Base-by-base conservation (phyloP, 192 early-diverging fungal species). In the Umbelopsis sp. region DNA sequence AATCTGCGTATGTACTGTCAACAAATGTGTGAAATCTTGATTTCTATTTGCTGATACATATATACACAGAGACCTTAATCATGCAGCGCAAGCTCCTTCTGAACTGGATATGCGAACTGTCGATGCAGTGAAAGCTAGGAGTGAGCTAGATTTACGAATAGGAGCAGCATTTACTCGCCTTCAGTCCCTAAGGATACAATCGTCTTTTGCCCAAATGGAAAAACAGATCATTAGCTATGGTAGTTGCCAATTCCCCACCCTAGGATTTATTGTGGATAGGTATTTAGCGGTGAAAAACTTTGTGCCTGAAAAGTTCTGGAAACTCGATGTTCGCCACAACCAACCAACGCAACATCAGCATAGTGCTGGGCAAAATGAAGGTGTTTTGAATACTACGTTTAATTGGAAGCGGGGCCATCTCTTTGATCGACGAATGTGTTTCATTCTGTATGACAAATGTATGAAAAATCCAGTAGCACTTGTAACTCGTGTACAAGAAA, bases 161-260 rank as follows among this genome's bases (percentile, higher is more conserved):
- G 97, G 97, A 0, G 91, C 94, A 2, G 91, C 93, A 0, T 94
- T 97, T 72, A 98, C 96, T 10, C 82, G 97, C n/a, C 93, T 96
- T 66, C 93, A 95, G 78, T 95, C 97, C 0, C 49, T 96, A 12
- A 74, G 77, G 12, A 81, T 98, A 22, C 80, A 80, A 64, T 2
- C 16, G 50, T 68, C 16, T 66, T 83, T 23, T 93, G 93, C 69
- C 27, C 44, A 64, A 0, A 85, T 82, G 15, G 67, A 91, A 0
- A 82, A 87, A 3, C 85, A 86, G 67, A 37, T 96, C 5, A 75
- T 99, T 13, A 95, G 93, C 77, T 98, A 92, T 81, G 97, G 93
- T 90, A 85, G 93, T 12, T 99, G 97, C 77, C 97, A 99, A 78
- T 97, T 99, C 51, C 97, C 97, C 3, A 98, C 96, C 0, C 70